A percentile compares a stretch with the other conserved stretches of the same genome.
These are phyloP conservation scores for Senna tora DNA, from an alignment of 306 rosid species.

Conservation along the genomic window DNA sequence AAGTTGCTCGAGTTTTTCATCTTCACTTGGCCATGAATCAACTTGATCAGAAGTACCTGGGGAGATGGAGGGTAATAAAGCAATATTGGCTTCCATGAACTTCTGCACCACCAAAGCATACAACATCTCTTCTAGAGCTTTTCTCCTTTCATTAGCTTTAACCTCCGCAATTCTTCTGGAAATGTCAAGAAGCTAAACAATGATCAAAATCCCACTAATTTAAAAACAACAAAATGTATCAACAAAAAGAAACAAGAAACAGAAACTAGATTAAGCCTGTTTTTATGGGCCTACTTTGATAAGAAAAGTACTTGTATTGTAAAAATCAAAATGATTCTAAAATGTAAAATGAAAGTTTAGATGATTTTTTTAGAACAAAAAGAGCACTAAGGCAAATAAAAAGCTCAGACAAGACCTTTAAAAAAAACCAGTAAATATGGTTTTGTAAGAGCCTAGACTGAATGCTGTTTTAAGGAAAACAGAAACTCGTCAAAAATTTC, in stretches of 20 bases:
- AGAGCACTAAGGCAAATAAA: no score
- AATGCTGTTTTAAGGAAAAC: no score
- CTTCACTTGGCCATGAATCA: constrained; percentile 66
- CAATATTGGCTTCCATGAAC: constrained; percentile 85
- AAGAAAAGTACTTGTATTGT: no score
- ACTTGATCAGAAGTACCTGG: constrained; percentile 64
- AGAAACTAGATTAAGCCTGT: not conserved
- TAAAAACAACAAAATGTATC: no score
- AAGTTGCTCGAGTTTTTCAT: constrained; percentile 68
- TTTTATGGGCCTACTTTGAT: no score
- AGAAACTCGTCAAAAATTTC: no score
- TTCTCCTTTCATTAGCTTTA: constrained; percentile 77
- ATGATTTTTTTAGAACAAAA: no score
- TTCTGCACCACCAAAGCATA: constrained; percentile 89
- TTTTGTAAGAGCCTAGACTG: no score
- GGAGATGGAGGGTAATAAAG: constrained; percentile 64
- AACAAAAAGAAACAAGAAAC: not conserved
- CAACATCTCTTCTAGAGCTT: constrained; percentile 82
- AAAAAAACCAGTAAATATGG: no score
- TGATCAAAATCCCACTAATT: constrained; percentile 23
- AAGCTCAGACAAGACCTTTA: no score
- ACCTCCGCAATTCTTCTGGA: constrained; percentile 92
- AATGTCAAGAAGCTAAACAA: constrained; percentile 29
- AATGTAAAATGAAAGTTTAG: no score
- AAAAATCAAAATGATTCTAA: no score